Conservation (phyloP, 805 yeast genomes). For the Aciculoconidium aculeatum region DNA sequence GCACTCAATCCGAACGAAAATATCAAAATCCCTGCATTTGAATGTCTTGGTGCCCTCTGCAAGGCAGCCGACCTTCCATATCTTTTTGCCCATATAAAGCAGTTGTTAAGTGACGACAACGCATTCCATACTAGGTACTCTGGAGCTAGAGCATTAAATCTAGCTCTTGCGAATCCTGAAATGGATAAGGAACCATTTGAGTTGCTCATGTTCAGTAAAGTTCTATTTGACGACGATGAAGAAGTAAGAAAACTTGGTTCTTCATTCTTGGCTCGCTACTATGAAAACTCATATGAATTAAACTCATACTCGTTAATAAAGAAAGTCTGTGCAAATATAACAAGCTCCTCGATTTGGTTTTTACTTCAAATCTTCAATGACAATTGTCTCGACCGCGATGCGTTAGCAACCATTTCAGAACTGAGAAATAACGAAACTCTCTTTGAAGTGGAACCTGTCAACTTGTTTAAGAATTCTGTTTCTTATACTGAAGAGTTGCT, state of each 20-base stretch:
- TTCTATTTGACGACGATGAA: slow-evolving; percentile 62
- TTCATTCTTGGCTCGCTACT: slow-evolving; percentile 22
- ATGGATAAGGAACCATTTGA: slow-evolving; percentile 1
- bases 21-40: slow-evolving; percentile 31
- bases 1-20: slow-evolving; percentile 11
- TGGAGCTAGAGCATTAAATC: slow-evolving; percentile 36
- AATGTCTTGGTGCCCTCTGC: slow-evolving; percentile 44
- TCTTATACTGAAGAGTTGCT: slow-evolving; percentile 7
- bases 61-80: slow-evolving; percentile 14
- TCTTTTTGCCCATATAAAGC: slow-evolving; percentile 18
- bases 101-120: slow-evolving; percentile 34
- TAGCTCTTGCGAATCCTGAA: slow-evolving; percentile 11
- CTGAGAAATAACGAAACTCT: slow-evolving; percentile 20
- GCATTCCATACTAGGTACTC: slow-evolving; percentile 44
- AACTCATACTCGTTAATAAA: slow-evolving; percentile 5
- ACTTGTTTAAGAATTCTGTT: slow-evolving; percentile 54
- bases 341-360: slow-evolving; percentile 11
- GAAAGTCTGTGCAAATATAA: slow-evolving; percentile 2
- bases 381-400: slow-evolving; percentile 1
- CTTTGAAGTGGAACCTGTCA: slow-evolving; percentile 63
- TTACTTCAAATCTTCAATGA: slow-evolving; percentile 1
- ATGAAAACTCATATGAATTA: neutral
- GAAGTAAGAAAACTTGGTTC: slow-evolving; percentile 49
- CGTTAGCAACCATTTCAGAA: slow-evolving; percentile 10
- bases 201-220: slow-evolving; percentile 23